Evolutionary conservation across 805 yeast genomes (phyloP), one percentile per base, ranked within the genome.

Genomic region (Monosporozyma yasuniensis): DNA sequence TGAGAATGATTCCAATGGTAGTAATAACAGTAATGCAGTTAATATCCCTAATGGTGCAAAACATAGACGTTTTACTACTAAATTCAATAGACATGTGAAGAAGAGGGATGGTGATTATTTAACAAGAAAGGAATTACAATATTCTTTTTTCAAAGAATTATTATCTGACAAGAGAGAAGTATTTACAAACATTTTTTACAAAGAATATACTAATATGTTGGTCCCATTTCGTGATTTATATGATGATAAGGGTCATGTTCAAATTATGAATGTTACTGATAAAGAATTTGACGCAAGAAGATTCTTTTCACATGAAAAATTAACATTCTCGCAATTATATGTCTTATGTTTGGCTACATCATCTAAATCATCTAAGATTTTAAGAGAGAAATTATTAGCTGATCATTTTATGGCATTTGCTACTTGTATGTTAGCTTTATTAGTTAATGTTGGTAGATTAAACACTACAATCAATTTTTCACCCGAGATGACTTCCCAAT

Each of bases 401-500:
- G 87, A 84, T 53, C 76, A 74, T 53, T 77, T 78, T 41, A 74
- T 77, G 67, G 85, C 87, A 1, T 71, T 80, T 38, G 79, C 87
- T 16, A 86, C 87, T 19, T 84, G 87, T 49, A 80, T 87, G 74
- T 83, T 88, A 34, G 88, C 96, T 55, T 68, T 91, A 37, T 72
- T 91, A 52, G 97, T 91, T 16, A 91, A 91, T 62, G 80, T 90
- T 49, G 98, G 98, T 9, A 74, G 97, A 54, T 80, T 91, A 81
- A 91, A 91, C 70, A 91, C 99, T 2, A 91, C 98, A 2, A 83
- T 91, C 47, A 91, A 91, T 68, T 85, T 91, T 63, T 96, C 88
- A 50, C 87, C 95, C 21, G 97, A 89, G 61, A 91, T 91, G 98
- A 83, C 88, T 58, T 87, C 96, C 0, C 91, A 89, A 56, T 74